phyloP scores from a whole-genome alignment of 495 filamentous ascomycete species.

The Clohesyomyces aquaticus region DNA sequence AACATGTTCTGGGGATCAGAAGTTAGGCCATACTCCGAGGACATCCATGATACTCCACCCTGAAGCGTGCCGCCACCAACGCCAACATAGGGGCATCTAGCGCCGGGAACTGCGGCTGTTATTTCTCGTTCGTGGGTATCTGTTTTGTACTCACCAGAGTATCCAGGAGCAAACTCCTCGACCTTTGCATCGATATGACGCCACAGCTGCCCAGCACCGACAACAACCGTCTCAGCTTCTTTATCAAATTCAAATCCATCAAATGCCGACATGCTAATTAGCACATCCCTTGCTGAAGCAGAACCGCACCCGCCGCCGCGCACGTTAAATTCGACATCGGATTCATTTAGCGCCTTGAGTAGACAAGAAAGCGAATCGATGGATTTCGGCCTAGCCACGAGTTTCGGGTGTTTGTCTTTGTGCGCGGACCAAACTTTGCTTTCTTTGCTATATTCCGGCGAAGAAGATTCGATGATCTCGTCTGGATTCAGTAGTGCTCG shows the following conservation, averaged over 20 bases:
- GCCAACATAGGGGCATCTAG: slow-evolving; percentile 42
- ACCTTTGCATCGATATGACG: slow-evolving; percentile 35
- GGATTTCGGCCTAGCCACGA: slow-evolving; percentile 40
- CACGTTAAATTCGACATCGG: slow-evolving; percentile 43
- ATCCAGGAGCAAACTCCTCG: slow-evolving; percentile 41
- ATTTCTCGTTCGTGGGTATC: not conserved
- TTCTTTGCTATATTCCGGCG: slow-evolving; percentile 22
- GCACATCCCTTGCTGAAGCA: slow-evolving; percentile 39
- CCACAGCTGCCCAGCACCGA: slow-evolving; percentile 44
- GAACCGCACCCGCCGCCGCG: slow-evolving; percentile 43
- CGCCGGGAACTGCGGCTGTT: slow-evolving; percentile 35
- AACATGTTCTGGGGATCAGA: slow-evolving; percentile 46
- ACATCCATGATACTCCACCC: slow-evolving; percentile 46
- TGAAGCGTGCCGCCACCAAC: slow-evolving; percentile 40
- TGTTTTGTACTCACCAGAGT: slow-evolving; percentile 21
- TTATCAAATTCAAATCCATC: slow-evolving; percentile 40
- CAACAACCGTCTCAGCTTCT: slow-evolving; percentile 30
- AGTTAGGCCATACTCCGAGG: slow-evolving; percentile 41
- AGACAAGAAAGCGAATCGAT: slow-evolving; percentile 37
- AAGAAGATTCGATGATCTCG: slow-evolving; percentile 31
- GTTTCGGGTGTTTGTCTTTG: slow-evolving; percentile 34
- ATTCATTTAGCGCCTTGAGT: slow-evolving; percentile 38
- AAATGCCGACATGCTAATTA: slow-evolving; percentile 44
- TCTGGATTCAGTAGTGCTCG: slow-evolving; percentile 19
- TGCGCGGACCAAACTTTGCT: slow-evolving; percentile 37